Percentiles rank a stretch among this genome's conserved stretches.
phyloP scores from a whole-genome alignment of 306 rosid species.

The Fragaria vesca region DNA sequence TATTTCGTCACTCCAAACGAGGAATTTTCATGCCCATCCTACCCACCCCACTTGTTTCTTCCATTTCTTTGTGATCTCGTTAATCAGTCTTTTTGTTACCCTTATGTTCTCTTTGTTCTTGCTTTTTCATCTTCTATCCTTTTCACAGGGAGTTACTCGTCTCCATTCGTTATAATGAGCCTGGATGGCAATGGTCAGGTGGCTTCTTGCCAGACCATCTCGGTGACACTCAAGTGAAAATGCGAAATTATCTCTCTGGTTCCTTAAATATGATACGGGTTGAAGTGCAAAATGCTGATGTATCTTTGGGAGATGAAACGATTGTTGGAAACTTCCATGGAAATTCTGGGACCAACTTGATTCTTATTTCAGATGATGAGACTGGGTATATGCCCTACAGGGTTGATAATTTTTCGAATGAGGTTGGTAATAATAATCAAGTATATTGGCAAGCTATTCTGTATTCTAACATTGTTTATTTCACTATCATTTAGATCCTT shows the following conservation, averaged over 20 bases:
- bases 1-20: not conserved
- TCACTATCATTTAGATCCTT: not conserved
- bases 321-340: slow-evolving; percentile 86
- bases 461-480: slow-evolving; percentile 12
- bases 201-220: slow-evolving; percentile 85
- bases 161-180: slow-evolving; percentile 72
- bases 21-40: not conserved
- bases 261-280: slow-evolving; percentile 70
- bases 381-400: slow-evolving; percentile 98
- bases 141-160: slow-evolving; percentile 78
- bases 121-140: slow-evolving; percentile 21
- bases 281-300: slow-evolving; percentile 97
- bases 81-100: not conserved
- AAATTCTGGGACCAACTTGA: slow-evolving; percentile 85
- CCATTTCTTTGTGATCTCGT: not conserved
- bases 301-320: slow-evolving; percentile 70
- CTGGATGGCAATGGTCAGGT: slow-evolving; percentile 99
- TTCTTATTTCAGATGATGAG: slow-evolving; percentile 91
- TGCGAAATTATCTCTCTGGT: slow-evolving; percentile 72
- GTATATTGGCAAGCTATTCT: slow-evolving; percentile 13
- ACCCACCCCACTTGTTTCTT: not conserved
- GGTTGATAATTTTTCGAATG: slow-evolving; percentile 87
- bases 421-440: slow-evolving; percentile 57
- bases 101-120: slow-evolving; percentile 14
- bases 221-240: slow-evolving; percentile 92